phyloP scores from a whole-genome alignment of 805 yeast genomes.

The Wickerhamiella spandovensis region DNA sequence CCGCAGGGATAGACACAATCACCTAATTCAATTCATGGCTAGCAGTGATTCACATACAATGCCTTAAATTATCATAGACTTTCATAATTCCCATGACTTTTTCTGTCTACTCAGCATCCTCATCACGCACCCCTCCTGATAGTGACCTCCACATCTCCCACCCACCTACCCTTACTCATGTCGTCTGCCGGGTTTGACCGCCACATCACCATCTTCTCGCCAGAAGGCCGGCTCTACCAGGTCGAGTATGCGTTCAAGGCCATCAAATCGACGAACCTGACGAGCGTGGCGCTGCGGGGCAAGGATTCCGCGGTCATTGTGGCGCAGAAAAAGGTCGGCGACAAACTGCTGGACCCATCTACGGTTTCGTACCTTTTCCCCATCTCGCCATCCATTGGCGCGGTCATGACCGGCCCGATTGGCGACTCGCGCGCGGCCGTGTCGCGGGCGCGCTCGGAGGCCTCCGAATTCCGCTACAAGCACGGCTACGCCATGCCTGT shows the following conservation, averaged over 20 bases:
- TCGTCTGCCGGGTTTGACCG: constrained; percentile 87
- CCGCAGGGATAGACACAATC: no score
- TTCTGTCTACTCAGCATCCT: background rate
- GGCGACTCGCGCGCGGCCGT: constrained; percentile 93
- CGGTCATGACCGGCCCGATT: constrained; percentile 80
- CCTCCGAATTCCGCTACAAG: constrained; percentile 86
- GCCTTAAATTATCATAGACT: background rate
- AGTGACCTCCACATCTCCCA: background rate
- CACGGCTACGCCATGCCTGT: constrained; percentile 96
- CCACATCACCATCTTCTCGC: constrained; percentile 96
- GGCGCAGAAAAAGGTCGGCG: constrained; percentile 93
- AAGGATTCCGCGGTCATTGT: constrained; percentile 76
- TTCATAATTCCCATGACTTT: background rate
- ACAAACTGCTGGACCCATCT: constrained; percentile 74
- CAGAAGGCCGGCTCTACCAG: constrained; percentile 94
- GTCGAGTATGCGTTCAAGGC: constrained; percentile 98
- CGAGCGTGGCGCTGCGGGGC: constrained; percentile 79
- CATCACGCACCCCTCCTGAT: background rate
- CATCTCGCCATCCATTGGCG: constrained; percentile 70
- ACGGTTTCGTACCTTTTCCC: constrained; percentile 80
- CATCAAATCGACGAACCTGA: constrained; percentile 81
- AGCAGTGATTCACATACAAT: no score
- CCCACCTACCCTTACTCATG: constrained; percentile 8
- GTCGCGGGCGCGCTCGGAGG: constrained; percentile 82
- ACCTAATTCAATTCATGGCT: no score